Conservation (phyloP, 306 rosid genomes). For the Cicer arietinum region DNA sequence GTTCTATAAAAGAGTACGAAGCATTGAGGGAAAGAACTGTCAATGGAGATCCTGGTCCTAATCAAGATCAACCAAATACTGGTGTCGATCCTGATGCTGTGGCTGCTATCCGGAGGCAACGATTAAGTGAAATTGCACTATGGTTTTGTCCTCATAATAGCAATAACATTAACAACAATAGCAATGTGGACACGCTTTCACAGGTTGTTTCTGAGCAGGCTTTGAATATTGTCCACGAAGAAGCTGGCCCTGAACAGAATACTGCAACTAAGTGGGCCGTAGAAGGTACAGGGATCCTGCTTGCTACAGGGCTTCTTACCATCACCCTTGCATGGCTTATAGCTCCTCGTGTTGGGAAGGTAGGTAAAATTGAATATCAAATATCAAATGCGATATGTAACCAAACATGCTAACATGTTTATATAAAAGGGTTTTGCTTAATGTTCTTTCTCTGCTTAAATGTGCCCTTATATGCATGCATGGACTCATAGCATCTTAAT, state of each 20-base stretch:
- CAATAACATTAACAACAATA: constrained; percentile 43
- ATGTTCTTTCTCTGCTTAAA: neutral
- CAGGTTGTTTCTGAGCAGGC: constrained; percentile 73
- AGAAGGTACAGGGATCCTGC: constrained; percentile 91
- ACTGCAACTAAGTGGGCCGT: constrained; percentile 90
- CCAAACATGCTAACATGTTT: neutral
- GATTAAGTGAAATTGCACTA: constrained; percentile 84
- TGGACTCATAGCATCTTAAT: neutral
- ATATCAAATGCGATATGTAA: neutral
- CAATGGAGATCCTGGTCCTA: constrained; percentile 68
- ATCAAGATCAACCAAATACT: constrained; percentile 51
- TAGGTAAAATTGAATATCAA: constrained; percentile 46
- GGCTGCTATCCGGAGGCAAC: constrained; percentile 91
- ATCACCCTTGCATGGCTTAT: constrained; percentile 92
- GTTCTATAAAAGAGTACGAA: constrained; percentile 83
- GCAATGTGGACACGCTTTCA: constrained; percentile 59
- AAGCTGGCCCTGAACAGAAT: constrained; percentile 63
- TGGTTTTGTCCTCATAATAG: constrained; percentile 87
- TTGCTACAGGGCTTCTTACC: constrained; percentile 96
- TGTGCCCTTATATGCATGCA: neutral
- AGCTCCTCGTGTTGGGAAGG: constrained; percentile 98
- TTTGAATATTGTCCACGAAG: constrained; percentile 58
- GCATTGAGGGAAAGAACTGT: constrained; percentile 87
- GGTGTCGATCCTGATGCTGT: constrained; percentile 93
- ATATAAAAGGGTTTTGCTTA: constrained; percentile 5